Base-by-base conservation (phyloP, 805 yeast genomes). In the Candida vartiovaarae region DNA sequence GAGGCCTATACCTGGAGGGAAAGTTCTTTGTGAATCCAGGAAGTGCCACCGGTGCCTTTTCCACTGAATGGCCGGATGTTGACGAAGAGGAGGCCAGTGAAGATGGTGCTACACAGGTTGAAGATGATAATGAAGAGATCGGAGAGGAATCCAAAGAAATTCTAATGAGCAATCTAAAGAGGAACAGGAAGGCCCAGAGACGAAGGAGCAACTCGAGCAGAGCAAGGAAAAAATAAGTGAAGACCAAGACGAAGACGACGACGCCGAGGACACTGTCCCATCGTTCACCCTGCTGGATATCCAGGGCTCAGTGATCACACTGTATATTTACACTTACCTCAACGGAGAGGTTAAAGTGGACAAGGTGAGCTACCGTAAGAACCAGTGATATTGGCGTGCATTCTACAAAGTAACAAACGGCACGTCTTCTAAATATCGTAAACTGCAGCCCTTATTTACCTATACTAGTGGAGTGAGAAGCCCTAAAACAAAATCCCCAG, bases 21-120 rank as follows among this genome's bases (percentile, higher is more conserved):
- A 87, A 86, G 63, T 87, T 90, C 61, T 93, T 93, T 57, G 75
- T 93, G n/a, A 91, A 87, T 61, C 98, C 99, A 0, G 99, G 99
- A 0, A 84, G 95, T 59, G 95, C 95, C 35, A 90, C 97, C 0
- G 99, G 99, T 26, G 96, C 97, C 0, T 78, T 75, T 51, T 74
- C 75, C 36, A 74, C 84, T 30, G 82, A 80, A 55, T 78, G 80
- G 65, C 80, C 80, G 45, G 73, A 70, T 3, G 78, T 74, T 20
- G 81, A 74, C 3, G 71, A 72, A 3, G 54, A 63, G 20, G 56
- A 54, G 2, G 61, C 58, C 31, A 64, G 61, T 24, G 56, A 50
- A 23, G 57, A 46, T 26, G 52, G 49, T 15, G 48, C 41, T n/a
- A 44, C 41, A 32, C 47, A 46, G 25, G 20, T 15, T 15, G 20